Evolutionary conservation across 805 yeast species (phyloP).

Genomic region (Candida ipomoeae): DNA sequence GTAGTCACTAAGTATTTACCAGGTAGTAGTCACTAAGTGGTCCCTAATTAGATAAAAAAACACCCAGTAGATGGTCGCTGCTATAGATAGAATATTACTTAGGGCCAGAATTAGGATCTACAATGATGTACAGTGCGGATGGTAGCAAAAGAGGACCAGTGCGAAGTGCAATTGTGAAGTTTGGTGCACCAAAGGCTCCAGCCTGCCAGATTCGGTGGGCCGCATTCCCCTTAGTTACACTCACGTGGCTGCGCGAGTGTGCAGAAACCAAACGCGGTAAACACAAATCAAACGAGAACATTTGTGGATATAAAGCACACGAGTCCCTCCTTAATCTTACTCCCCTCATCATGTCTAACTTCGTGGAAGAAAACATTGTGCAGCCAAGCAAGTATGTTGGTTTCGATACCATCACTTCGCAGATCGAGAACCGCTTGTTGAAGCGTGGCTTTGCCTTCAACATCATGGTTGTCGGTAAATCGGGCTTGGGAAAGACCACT

Average conservation of each 20-base stretch:
- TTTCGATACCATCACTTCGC: constrained; percentile 92
- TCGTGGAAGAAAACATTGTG: constrained; percentile 16
- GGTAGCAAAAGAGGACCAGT: too few species aligned
- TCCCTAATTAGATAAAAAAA: too few species aligned
- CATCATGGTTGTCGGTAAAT: constrained; percentile 83
- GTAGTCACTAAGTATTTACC: too few species aligned
- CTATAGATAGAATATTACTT: too few species aligned
- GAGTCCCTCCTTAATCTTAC: background rate
- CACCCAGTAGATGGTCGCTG: too few species aligned
- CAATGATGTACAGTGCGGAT: too few species aligned
- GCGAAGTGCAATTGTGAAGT: too few species aligned
- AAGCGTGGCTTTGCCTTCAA: constrained; percentile 94
- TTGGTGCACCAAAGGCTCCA: background rate
- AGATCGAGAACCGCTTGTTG: constrained; percentile 86
- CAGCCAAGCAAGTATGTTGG: constrained; percentile 86
- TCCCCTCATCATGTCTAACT: constrained; percentile 15
- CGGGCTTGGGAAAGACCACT: constrained; percentile 94
- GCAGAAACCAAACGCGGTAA: constrained; percentile 8
- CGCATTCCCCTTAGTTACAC: constrained; percentile 1
- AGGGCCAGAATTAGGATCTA: too few species aligned
- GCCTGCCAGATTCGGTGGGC: background rate
- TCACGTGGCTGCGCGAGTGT: constrained; percentile 6
- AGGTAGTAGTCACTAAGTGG: too few species aligned
- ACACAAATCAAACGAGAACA: constrained; percentile 2
- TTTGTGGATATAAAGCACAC: background rate